These are phyloP conservation scores for Lasiodiplodia hormozganensis DNA, from an alignment of 2,329 filamentous ascomycete species.

Conservation along the genomic window DNA sequence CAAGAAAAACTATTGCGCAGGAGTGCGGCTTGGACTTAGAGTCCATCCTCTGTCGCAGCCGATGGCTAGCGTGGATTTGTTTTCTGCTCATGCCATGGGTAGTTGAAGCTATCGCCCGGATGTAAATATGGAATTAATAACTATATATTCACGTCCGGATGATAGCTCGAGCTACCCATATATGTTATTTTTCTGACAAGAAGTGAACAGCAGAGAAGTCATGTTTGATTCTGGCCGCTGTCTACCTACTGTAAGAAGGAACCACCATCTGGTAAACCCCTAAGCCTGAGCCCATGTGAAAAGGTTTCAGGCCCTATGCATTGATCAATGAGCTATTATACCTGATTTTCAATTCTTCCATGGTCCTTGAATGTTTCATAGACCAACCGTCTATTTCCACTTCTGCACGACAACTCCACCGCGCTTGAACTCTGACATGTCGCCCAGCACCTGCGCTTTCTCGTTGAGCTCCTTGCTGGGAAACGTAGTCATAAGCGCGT, in stretches of 20 bases:
- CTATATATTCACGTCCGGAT: too few species aligned
- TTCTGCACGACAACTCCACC: conserved; percentile 64
- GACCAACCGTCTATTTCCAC: conserved; percentile 51
- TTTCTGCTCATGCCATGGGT: too few species aligned
- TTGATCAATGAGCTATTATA: not conserved
- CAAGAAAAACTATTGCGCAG: too few species aligned
- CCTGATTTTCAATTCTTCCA: not conserved
- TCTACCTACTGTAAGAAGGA: too few species aligned
- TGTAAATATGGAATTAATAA: too few species aligned
- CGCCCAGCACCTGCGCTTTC: conserved; percentile 57
- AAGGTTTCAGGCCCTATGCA: not conserved
- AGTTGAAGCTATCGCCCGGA: too few species aligned
- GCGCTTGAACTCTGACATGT: conserved; percentile 58
- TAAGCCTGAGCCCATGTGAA: not conserved
- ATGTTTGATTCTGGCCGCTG: not conserved
- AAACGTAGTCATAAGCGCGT: conserved; percentile 82
- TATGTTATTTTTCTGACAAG: not conserved
- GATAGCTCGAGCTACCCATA: too few species aligned
- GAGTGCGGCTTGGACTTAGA: too few species aligned
- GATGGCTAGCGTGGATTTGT: too few species aligned
- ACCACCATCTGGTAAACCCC: not conserved
- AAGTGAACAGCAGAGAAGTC: not conserved
- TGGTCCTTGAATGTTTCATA: not conserved
- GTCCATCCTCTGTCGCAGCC: too few species aligned
- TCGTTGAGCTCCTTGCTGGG: conserved; percentile 82